Evolutionary conservation across 371 early-diverging fungal genomes (phyloP).

Genomic region (Mortierella sp.): DNA sequence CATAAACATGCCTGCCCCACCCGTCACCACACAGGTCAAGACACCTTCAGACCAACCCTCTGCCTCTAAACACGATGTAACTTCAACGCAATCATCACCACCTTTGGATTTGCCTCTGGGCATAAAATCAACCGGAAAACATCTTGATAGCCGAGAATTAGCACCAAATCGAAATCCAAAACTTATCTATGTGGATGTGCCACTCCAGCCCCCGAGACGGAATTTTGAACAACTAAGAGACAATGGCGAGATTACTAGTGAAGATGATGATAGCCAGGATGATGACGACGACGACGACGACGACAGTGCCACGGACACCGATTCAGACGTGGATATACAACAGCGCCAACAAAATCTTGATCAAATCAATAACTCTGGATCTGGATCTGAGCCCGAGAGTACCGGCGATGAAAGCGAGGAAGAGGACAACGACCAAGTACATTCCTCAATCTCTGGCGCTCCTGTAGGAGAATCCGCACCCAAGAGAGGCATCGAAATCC

Average conservation of each 20-base stretch:
- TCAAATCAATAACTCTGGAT: background rate
- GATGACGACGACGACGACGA: slow-evolving; percentile 39
- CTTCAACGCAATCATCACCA: background rate
- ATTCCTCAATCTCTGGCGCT: slow-evolving; percentile 1
- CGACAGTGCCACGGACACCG: slow-evolving; percentile 14
- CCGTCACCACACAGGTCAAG: background rate
- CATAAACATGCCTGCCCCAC: slow-evolving; percentile 39
- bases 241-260: slow-evolving; percentile 24
- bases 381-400: background rate
- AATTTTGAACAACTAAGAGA: slow-evolving; percentile 28
- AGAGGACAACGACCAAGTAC: slow-evolving; percentile 6
- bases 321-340: background rate
- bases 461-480: slow-evolving; percentile 28
- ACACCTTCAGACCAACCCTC: background rate
- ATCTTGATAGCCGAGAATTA: background rate
- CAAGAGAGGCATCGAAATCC: slow-evolving; percentile 77
- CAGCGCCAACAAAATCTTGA: background rate
- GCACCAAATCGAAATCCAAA: slow-evolving; percentile 4
- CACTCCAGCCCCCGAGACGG: background rate
- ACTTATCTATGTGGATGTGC: slow-evolving; percentile 24
- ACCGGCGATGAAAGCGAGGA: slow-evolving; percentile 17
- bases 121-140: too few relatives aligned
- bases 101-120: too few relatives aligned
- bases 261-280: slow-evolving; percentile 22
- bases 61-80: background rate